Base-by-base conservation (phyloP, 164 flowering plant genomes). In the Aristolochia californica region DNA sequence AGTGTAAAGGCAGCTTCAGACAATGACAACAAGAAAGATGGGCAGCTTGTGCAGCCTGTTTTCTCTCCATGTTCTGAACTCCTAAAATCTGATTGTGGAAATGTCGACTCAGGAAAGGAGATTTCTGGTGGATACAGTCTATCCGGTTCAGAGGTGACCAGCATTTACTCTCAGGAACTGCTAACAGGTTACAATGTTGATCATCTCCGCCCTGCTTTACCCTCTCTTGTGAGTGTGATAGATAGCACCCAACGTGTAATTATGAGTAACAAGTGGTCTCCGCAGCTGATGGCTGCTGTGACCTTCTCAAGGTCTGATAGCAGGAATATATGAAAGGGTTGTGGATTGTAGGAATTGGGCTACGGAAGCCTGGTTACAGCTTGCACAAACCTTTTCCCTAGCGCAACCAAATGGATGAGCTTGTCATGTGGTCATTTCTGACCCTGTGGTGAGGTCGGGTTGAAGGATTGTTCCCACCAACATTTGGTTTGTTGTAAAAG, bases 101-200 rank as follows among this genome's bases (percentile, higher is more conserved):
- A 71, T 44, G 40, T 70, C 68, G 81, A 65, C 66, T 73, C 81
- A 1, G 63, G 80, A 24, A 78, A 72, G 70, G 80, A 80, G 58
- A 57, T 65, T 27, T 74, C 64, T 56, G 65, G 54, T 44, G 52
- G 66, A 25, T 68, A 77, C 17, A 72, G 67, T n/a, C n/a, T n/a
- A n/a, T n/a, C n/a, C n/a, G n/a, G n/a, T 2, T 76, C 87, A 26
- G 88, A 82, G 64, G 87, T 74, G 59, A 77, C 93, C 8, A 83
- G 88, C 57, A 59, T 78, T 65, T 82, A 65, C 67, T 64, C 81
- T 2, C 71, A 72, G 64, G 78, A 63, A 48, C 78, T 70, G 43
- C 45, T 72, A 12, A 58, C 71, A 62, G 55, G n/a, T 40, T 80
- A 75, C 48, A 66, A 62, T 25, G 50, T 75, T 38, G 74, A 72